Conservation (phyloP, 202 grass and related monocot species). For the Tripidium arundinaceum region DNA sequence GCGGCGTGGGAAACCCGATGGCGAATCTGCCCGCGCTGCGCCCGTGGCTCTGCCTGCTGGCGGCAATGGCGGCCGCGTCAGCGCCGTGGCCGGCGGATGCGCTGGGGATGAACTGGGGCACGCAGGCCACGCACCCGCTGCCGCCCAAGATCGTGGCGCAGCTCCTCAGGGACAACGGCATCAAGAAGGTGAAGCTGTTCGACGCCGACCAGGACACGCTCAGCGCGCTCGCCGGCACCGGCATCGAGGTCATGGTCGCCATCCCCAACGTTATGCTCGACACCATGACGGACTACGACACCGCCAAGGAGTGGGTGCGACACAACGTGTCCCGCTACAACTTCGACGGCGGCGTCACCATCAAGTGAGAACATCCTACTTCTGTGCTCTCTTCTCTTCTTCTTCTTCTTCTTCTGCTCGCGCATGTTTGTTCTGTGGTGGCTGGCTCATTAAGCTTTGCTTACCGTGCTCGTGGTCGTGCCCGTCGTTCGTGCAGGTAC, state of each 20-base stretch:
- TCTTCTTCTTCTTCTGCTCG: not conserved
- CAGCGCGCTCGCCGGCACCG: conserved; percentile 62
- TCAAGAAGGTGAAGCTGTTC: conserved; percentile 94
- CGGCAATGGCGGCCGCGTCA: not conserved
- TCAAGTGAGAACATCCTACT: conserved; percentile 45
- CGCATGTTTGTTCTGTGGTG: not conserved
- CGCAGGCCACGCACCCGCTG: conserved; percentile 71
- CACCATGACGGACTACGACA: conserved; percentile 48
- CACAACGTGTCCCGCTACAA: conserved; percentile 64
- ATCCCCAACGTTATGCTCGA: conserved; percentile 84
- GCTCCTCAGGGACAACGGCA: conserved; percentile 70
- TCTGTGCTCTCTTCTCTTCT: not conserved
- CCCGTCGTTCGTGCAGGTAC: conserved; percentile 36
- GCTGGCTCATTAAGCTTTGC: not conserved
- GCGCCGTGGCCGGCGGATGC: conserved; percentile 27
- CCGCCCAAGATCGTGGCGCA: conserved; percentile 64
- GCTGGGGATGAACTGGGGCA: conserved; percentile 96
- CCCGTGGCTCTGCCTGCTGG: conserved; percentile 11
- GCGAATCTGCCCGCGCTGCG: not conserved
- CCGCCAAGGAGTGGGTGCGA: conserved; percentile 69
- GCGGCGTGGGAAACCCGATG: not conserved
- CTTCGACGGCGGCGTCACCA: conserved; percentile 78
- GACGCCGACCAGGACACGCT: conserved; percentile 64
- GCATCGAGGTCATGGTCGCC: conserved; percentile 91
- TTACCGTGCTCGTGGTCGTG: not conserved